Evolutionary conservation across 2,329 filamentous ascomycete species (phyloP).

Genomic region (Cercospora beticola): DNA sequence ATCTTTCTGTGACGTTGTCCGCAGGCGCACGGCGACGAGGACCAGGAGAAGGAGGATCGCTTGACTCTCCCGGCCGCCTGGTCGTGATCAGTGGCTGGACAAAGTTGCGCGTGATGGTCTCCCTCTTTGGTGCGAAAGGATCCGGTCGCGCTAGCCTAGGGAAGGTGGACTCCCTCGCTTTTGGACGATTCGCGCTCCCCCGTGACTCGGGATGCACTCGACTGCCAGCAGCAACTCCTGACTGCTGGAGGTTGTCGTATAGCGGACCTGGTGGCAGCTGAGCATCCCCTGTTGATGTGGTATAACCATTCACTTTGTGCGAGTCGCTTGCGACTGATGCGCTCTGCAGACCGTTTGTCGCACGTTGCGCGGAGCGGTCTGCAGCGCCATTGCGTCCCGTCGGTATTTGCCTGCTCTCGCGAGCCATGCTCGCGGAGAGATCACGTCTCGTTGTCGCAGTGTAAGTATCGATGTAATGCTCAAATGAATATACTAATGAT

Average conservation of each 20-base stretch:
- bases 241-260: neutral
- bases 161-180: constrained; percentile 4
- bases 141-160: constrained; percentile 12
- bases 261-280: neutral
- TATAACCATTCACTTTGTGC: neutral
- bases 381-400: neutral
- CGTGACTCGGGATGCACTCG: neutral
- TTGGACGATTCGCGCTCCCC: neutral
- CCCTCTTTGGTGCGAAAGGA: constrained; percentile 13
- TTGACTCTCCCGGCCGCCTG: neutral
- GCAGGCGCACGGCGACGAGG: neutral
- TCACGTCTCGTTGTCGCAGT: neutral
- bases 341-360: neutral
- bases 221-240: neutral
- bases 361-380: neutral
- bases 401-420: neutral
- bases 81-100: neutral
- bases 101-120: constrained; percentile 6
- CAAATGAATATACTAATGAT: neutral
- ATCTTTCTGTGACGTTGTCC: neutral
- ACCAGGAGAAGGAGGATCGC: neutral
- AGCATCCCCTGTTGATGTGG: neutral
- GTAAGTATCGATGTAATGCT: neutral
- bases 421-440: neutral
- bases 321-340: neutral